Evolutionary conservation across 1,139 yeast species (phyloP).

Genomic region (Casaregolazyma suthepensis): DNA sequence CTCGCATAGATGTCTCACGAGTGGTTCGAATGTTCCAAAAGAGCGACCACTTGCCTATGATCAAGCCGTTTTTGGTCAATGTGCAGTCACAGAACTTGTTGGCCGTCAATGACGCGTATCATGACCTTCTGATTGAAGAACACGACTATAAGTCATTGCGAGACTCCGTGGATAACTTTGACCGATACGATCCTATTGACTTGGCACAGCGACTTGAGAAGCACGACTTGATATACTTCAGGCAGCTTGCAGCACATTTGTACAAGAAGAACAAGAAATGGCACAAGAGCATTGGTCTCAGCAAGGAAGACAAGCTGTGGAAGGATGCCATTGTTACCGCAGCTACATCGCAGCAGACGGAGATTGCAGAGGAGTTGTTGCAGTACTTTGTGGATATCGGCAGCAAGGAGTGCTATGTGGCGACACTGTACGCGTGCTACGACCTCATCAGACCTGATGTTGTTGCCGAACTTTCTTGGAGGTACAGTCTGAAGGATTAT

Average conservation of each 20-base stretch:
- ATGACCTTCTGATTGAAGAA: conserved; percentile 91
- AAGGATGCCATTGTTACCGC: conserved; percentile 91
- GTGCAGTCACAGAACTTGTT: conserved; percentile 87
- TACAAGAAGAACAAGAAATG: conserved; percentile 93
- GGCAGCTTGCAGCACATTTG: conserved; percentile 91
- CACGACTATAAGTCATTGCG: conserved; percentile 88
- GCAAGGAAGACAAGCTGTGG: conserved; percentile 93
- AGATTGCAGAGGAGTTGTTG: conserved; percentile 82
- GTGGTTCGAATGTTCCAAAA: conserved; percentile 92
- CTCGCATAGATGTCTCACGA: conserved; percentile 90
- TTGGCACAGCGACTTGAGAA: conserved; percentile 90
- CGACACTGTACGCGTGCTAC: conserved; percentile 81
- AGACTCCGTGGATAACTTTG: conserved; percentile 82
- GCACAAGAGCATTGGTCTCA: conserved; percentile 78
- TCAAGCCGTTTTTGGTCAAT: conserved; percentile 88
- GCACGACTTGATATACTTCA: conserved; percentile 84
- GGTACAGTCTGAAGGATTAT: conserved; percentile 72
- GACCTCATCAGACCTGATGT: conserved; percentile 74
- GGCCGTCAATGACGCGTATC: conserved; percentile 91
- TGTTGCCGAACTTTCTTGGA: conserved; percentile 87
- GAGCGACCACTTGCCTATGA: conserved; percentile 91
- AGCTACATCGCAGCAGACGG: conserved; percentile 68
- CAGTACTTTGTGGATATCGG: conserved; percentile 95
- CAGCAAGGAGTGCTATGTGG: conserved; percentile 92
- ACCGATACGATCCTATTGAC: conserved; percentile 86